A percentile compares a stretch with the other conserved stretches of the same genome.
Evolutionary conservation across 2,329 filamentous ascomycete genomes (phyloP).

Genomic region (Penicillium frequentans): DNA sequence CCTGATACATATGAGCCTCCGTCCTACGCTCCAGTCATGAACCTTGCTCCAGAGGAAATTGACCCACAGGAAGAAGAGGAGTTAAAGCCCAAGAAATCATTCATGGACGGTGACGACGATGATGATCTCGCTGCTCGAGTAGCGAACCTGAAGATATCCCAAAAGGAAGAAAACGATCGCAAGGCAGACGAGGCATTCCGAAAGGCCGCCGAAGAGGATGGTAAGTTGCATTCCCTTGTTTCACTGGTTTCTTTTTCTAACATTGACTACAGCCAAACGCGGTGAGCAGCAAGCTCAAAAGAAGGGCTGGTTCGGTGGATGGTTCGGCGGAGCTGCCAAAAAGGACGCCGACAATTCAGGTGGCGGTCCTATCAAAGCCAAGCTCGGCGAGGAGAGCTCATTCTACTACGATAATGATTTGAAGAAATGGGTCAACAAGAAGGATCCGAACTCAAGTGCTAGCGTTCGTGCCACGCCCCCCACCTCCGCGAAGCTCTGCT

Average conservation of each 20-base stretch:
- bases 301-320: constrained; percentile 76
- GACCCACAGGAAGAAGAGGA: constrained; percentile 48
- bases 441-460: constrained; percentile 66
- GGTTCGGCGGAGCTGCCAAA: constrained; percentile 68
- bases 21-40: constrained; percentile 35
- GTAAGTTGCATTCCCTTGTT: constrained; percentile 34
- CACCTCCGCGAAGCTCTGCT: constrained; percentile 67
- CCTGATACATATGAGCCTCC: constrained; percentile 38
- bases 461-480: constrained; percentile 65
- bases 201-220: constrained; percentile 73
- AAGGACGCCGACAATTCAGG: constrained; percentile 50
- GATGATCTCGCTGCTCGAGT: constrained; percentile 61
- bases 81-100: constrained; percentile 67
- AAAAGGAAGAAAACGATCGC: constrained; percentile 63
- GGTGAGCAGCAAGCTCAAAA: constrained; percentile 35
- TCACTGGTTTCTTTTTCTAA: constrained; percentile 40
- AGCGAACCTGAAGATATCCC: constrained; percentile 54
- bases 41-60: constrained; percentile 44
- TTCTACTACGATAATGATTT: constrained; percentile 96
- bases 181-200: constrained; percentile 82
- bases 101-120: constrained; percentile 78
- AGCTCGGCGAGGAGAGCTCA: constrained; percentile 87
- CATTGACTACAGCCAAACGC: constrained; percentile 36
- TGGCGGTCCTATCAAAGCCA: constrained; percentile 73
- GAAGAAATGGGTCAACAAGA: constrained; percentile 98